Evolutionary conservation across 352 stramenopile species (phyloP).

Genomic region (Pythium volutum): DNA sequence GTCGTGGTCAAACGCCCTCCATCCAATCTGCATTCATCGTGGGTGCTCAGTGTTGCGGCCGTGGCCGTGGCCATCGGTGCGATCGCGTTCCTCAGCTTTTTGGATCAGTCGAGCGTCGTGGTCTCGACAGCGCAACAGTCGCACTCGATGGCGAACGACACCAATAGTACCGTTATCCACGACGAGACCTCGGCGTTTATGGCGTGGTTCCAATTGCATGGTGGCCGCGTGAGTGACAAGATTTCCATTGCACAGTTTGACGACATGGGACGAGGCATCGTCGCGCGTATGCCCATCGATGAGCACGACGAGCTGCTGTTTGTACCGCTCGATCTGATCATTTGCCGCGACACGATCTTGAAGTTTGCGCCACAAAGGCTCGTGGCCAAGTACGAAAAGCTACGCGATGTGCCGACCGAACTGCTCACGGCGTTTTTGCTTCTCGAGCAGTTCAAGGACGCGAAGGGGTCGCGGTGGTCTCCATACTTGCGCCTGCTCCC

Average conservation of each 20-base stretch:
- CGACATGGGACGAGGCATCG: conserved; percentile 22
- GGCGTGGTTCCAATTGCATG: conserved; percentile 39
- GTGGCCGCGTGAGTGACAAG: conserved; percentile 6
- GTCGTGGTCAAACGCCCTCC: conserved; percentile 4
- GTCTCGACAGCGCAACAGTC: background rate
- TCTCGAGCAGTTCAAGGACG: conserved; percentile 40
- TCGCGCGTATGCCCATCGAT: background rate
- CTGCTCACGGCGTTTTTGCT: conserved; percentile 65
- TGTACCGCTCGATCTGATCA: conserved; percentile 21
- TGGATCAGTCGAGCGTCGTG: background rate
- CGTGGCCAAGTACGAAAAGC: conserved; percentile 32
- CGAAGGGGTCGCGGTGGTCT: conserved; percentile 36
- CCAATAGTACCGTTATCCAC: background rate
- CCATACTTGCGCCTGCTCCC: conserved; percentile 57
- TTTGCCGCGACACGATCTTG: conserved; percentile 24
- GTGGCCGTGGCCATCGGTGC: background rate
- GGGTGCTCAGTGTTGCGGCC: background rate
- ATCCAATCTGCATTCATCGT: background rate
- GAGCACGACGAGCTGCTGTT: conserved; percentile 21
- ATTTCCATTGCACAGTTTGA: conserved; percentile 17
- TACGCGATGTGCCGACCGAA: conserved; percentile 41
- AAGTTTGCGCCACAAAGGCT: conserved; percentile 19
- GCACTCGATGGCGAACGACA: background rate
- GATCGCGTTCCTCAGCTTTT: background rate
- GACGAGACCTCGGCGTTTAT: conserved; percentile 25